Evolutionary conservation across 371 early-diverging fungal genomes (phyloP).

Genomic region (Batkoa obscura): DNA sequence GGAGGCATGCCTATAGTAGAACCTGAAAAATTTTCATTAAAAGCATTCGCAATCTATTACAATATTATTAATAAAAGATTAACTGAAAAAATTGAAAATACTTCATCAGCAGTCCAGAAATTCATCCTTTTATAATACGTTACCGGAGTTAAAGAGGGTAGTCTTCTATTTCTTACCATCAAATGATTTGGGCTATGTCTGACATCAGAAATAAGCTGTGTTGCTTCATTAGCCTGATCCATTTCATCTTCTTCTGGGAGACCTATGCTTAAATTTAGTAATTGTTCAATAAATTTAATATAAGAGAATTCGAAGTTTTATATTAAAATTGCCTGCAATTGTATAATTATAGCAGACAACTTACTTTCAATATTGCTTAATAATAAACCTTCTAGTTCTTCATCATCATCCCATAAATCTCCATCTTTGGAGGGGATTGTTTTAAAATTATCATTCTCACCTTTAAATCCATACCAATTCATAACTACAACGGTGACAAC

Average conservation of each 20-base stretch:
- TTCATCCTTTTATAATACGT: slow-evolving; percentile 3
- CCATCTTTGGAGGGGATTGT: slow-evolving; percentile 13
- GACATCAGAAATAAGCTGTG: neutral
- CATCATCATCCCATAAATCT: slow-evolving; percentile 14
- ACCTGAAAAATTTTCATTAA: neutral
- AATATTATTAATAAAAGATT: neutral
- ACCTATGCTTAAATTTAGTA: neutral
- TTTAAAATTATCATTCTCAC: slow-evolving; percentile 12
- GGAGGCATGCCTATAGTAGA: neutral
- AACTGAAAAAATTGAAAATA: neutral
- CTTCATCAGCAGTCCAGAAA: slow-evolving; percentile 5
- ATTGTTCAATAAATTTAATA: neutral
- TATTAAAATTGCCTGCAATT: neutral
- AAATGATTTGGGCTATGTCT: neutral
- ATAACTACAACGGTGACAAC: slow-evolving; percentile 34
- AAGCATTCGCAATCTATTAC: neutral
- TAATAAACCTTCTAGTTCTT: slow-evolving; percentile 6
- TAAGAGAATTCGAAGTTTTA: neutral
- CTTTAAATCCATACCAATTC: slow-evolving; percentile 20
- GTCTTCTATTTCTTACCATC: neutral
- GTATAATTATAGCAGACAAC: neutral
- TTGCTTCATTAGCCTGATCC: neutral
- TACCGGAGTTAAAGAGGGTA: neutral
- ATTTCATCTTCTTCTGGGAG: neutral
- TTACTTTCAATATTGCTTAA: slow-evolving; percentile 24